phyloP scores from a whole-genome alignment of 2,329 filamentous ascomycete species.

The Botrytis fragariae region DNA sequence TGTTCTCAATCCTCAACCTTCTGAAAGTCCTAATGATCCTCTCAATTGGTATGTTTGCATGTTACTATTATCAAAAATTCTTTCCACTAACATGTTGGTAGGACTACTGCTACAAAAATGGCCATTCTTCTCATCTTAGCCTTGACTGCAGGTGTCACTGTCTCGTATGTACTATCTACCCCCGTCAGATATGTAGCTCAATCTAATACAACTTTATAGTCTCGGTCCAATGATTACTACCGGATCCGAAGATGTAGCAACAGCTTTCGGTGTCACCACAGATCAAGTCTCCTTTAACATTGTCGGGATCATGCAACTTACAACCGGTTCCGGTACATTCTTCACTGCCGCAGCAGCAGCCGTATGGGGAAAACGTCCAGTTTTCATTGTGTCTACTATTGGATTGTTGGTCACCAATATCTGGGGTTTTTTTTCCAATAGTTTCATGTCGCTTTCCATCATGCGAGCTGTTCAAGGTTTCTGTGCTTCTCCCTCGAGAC shows the following conservation, averaged over 20 bases:
- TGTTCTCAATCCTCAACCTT: conserved; percentile 52
- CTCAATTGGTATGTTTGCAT: conserved; percentile 46
- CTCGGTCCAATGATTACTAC: conserved; percentile 45
- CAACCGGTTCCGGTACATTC: conserved; percentile 44
- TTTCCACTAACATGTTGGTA: not conserved
- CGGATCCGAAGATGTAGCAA: conserved; percentile 39
- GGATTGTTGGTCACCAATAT: conserved; percentile 41
- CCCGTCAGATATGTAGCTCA: conserved; percentile 24
- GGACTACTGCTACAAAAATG: conserved; percentile 31
- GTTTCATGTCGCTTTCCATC: conserved; percentile 41
- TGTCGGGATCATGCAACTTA: conserved; percentile 41
- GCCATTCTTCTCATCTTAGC: conserved; percentile 33
- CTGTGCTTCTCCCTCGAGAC: conserved; percentile 37
- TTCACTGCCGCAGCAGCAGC: conserved; percentile 44
- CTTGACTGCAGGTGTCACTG: conserved; percentile 34
- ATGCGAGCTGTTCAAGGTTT: conserved; percentile 38
- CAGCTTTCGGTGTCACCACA: conserved; percentile 41
- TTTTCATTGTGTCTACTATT: conserved; percentile 37
- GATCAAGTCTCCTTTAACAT: conserved; percentile 40
- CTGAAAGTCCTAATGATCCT: conserved; percentile 52
- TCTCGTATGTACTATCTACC: conserved; percentile 27
- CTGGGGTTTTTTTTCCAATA: conserved; percentile 43
- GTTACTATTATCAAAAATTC: conserved; percentile 29
- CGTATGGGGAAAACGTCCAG: conserved; percentile 37
- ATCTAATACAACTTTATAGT: conserved; percentile 25